A percentile compares a stretch with the other conserved stretches of the same genome.
Conservation (phyloP, 176 grass and related monocot genomes). For the Paspalum notatum region DNA sequence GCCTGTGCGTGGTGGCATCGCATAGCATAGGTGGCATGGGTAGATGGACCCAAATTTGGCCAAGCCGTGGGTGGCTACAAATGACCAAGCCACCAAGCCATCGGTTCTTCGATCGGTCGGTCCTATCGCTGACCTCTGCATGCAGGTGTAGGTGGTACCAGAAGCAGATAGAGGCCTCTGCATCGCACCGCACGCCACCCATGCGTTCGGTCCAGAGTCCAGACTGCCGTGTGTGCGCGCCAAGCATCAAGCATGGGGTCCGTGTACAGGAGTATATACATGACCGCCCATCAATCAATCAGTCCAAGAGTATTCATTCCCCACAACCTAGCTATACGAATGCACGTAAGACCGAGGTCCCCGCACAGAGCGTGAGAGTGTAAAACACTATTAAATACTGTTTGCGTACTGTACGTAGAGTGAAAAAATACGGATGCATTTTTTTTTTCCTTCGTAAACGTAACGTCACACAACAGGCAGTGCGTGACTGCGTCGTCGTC, state of each 20-base stretch:
- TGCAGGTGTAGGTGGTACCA: too few species aligned
- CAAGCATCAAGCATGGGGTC: background rate
- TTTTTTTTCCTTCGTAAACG: too few species aligned
- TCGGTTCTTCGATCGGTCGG: too few species aligned
- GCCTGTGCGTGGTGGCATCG: background rate
- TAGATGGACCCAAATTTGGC: slow-evolving; percentile 39
- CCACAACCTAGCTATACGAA: too few species aligned
- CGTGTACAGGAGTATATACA: too few species aligned
- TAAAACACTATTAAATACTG: too few species aligned
- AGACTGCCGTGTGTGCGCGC: background rate
- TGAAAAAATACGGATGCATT: too few species aligned
- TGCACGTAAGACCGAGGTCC: too few species aligned
- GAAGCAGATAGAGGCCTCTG: background rate
- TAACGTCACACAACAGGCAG: background rate
- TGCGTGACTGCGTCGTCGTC: background rate
- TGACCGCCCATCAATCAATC: background rate
- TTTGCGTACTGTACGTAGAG: too few species aligned
- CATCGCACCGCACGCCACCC: slow-evolving; percentile 32
- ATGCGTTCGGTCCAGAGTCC: too few species aligned
- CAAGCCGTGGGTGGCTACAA: background rate
- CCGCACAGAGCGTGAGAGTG: too few species aligned
- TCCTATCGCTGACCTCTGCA: background rate
- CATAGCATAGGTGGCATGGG: background rate
- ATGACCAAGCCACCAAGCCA: slow-evolving; percentile 22
- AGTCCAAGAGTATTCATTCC: background rate